Evolutionary conservation across 78 protist species (phyloP), one percentile per base, ranked within the genome.

Genomic region (Polysphondylium violaceum): DNA sequence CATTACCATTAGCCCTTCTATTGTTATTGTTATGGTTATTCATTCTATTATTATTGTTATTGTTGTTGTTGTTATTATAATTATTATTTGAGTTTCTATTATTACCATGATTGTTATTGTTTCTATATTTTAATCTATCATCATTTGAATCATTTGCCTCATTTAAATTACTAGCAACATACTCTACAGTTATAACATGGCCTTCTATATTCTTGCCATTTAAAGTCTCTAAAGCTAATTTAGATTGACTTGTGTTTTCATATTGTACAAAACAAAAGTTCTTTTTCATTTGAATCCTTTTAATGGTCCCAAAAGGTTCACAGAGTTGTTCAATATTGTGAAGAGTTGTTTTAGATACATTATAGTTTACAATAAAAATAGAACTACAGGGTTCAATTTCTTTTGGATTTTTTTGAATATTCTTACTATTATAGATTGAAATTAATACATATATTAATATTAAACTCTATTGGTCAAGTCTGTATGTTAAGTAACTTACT

Each of bases 211-310:
- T 60, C 69, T 67, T 83, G 25, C 40, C 12, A 58, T 83, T 40
- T 31, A 83, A 43, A 64, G 35, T 40, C 2, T 83, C 76, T 33
- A 83, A 38, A 14, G 91, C 91, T 31, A 21, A 69, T 1, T 77
- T 58, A 11, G 91, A 44, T 59, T 83, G 73, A 23, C 43, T 55
- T n/a, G 35, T 41, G 9, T 56, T 43, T 1, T 33, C 72, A 83
- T 59, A 83, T 40, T 67, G 81, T 0, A 69, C 91, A 59, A 83
- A 83, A 44, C 91, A 69, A 83, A 44, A 83, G 35, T 40, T 83
- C 38, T 69, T 69, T 56, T 33, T 74, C 79, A 83, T 83, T 35
- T 83, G 72, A 44, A 83, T 50, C 50, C 79, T 83, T 23, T 40
- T 44, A 55, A 83, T 40, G 5, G 27, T 40, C 27, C 91, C 91